Evolutionary conservation across 176 grass and related monocot genomes (phyloP), one percentile per base, ranked within the genome.

Genomic region (Avena insularis): DNA sequence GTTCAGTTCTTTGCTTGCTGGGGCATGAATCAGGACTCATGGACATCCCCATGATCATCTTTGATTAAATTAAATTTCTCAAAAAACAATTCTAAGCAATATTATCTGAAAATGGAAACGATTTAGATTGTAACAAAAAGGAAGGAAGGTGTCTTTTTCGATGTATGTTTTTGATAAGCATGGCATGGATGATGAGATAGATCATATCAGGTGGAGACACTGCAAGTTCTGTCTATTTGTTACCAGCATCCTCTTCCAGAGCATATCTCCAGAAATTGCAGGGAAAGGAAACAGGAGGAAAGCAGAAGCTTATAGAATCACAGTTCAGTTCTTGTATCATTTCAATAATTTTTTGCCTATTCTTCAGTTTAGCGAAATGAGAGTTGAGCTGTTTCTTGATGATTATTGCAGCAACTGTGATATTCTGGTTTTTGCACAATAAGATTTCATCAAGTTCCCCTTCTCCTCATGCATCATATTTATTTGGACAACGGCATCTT

Each of bases 221-320:
- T 67, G 47, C 80, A 87, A 15, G 57, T 21, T 58, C 48, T 75
- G 77, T 67, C 80, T 78, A 53, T 25, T 9, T 36, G 4, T 71
- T 88, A 29, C 54, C 14, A 36, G 50, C 14, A 56, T 77, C 48
- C 8, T 55, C 19, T 48, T 48, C 2, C 9, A 48, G 9, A 48
- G 8, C 46, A 65, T 16, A 84, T 87, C 75, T 73, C 23, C 27
- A 14, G 19, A 57, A 65, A 56, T 49, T 9, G 16, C 19, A 23
- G 23, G 14, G 23, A 84, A 80, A 63, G 20, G 27, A 87, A 55
- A 81, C 25, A 43, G 17, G 15, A 8, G 21, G 3, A 79, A 84
- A 49, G 59, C 63, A 31, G 27, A 61, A 69, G 50, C 50, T 51
- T 68, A 50, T 74, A 62, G 48, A 49, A 59, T 20, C 8, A 6